Percentiles rank a stretch among this genome's conserved stretches.
Evolutionary conservation across 345 rosid genomes (phyloP).

Genomic region (Arabidopsis arenosa): DNA sequence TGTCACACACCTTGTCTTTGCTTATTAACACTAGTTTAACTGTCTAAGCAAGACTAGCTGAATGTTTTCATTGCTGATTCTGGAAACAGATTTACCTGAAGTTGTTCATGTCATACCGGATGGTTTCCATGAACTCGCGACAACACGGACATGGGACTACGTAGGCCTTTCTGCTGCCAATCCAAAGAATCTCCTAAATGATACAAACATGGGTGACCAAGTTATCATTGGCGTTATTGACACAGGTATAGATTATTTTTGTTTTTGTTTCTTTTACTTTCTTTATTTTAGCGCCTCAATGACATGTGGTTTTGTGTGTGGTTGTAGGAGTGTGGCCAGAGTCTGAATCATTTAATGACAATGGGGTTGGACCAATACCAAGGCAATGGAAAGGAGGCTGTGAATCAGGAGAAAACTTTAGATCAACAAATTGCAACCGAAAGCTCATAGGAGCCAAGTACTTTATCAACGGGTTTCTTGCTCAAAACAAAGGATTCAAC

Average conservation of each 20-base stretch:
- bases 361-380: slow-evolving; percentile 21
- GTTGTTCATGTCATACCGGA: slow-evolving; percentile 50
- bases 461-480: slow-evolving; percentile 51
- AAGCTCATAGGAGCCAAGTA: slow-evolving; percentile 61
- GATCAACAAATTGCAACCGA: slow-evolving; percentile 43
- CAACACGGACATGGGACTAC: slow-evolving; percentile 57
- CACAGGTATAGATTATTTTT: slow-evolving; percentile 36
- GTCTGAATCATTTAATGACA: slow-evolving; percentile 24
- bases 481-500: slow-evolving; percentile 47
- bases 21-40: neutral
- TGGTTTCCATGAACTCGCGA: slow-evolving; percentile 44
- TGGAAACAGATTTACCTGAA: slow-evolving; percentile 42
- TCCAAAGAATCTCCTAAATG: slow-evolving; percentile 20
- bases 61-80: slow-evolving; percentile 2
- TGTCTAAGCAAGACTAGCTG: neutral
- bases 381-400: slow-evolving; percentile 24
- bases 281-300: neutral
- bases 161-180: slow-evolving; percentile 40
- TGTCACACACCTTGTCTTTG: neutral
- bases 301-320: neutral
- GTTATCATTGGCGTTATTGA: slow-evolving; percentile 42
- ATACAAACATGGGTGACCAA: slow-evolving; percentile 36
- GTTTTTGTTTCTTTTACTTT: neutral
- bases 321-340: slow-evolving; percentile 26
- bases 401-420: slow-evolving; percentile 38